These are phyloP conservation scores for Hylodesmum podocarpum DNA, from an alignment of 306 rosid genomes.

Conservation along the genomic window DNA sequence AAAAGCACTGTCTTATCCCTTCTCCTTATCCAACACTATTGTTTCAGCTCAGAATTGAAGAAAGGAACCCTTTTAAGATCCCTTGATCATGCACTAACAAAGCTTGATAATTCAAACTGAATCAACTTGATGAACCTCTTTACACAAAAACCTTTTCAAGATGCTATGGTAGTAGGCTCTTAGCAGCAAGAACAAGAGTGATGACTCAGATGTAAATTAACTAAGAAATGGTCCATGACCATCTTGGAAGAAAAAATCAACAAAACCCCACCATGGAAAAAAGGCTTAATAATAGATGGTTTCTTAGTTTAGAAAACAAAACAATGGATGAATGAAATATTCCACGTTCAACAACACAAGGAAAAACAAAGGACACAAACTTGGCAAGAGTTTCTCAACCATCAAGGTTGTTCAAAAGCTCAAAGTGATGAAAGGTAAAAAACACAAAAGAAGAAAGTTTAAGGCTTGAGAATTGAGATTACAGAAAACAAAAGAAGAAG, in stretches of 20 bases:
- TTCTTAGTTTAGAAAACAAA: neutral
- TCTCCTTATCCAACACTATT: neutral
- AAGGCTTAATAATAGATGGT: neutral
- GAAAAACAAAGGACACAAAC: neutral
- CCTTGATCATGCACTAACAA: neutral
- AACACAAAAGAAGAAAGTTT: neutral
- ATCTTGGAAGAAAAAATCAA: neutral
- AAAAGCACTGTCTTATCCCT: neutral
- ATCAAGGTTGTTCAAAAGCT: neutral
- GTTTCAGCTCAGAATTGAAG: slow-evolving; percentile 8
- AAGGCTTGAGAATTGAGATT: slow-evolving; percentile 16
- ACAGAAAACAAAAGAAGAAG: neutral
- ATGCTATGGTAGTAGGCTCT: too few relatives aligned
- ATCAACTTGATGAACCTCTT: neutral
- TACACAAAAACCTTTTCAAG: neutral
- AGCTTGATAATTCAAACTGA: neutral
- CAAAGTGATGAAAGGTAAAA: neutral
- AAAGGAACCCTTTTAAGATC: slow-evolving; percentile 18
- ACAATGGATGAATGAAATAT: too few relatives aligned
- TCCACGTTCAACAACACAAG: neutral
- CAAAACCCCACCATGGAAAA: slow-evolving; percentile 13
- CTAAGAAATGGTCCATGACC: neutral
- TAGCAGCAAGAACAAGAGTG: neutral
- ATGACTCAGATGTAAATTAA: neutral
- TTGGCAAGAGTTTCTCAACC: neutral